Base-by-base conservation (phyloP, 768 basidiomycete species). In the Butyriboletus loyo region DNA sequence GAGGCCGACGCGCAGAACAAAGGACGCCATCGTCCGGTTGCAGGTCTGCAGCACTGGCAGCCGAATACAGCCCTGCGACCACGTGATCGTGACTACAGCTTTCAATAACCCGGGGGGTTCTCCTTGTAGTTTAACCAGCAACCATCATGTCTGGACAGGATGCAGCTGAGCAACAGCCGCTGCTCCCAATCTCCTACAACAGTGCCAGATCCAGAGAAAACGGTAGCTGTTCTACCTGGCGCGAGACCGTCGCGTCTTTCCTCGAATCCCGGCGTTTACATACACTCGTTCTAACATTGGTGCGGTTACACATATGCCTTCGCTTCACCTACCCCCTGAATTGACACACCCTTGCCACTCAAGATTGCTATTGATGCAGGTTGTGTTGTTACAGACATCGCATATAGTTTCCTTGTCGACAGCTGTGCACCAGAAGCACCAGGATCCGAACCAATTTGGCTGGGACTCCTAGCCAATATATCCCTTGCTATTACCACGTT, bases 301-400 rank as follows among this genome's bases (percentile, higher is more conserved):
- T 82, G 60, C 53, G 82, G 74, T 59, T 31, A 37, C 24, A 59
- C 47, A 60, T 57, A 50, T 39, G 47, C 58, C 60, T 43, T 62
- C 52, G 49, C 59, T 53, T 64, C 62, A 6, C 42, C 27, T 37
- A 13, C 25, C 42, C 52, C 37, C 47, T 63, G 25, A 58, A 30
- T 47, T 51, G 44, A 56, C 50, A 25, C 37, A 14, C 36, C 14
- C 22, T n/a, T 19, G 19, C 13, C 36, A 9, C 35, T 15, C 46
- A 50, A 82, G 85, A 84, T 85, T 54, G 56, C 77, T 5, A 75
- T 85, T 45, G 89, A 92, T 67, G 83, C 83, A 8, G 56, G 60
- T 3, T 87, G 86, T 61, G 87, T 90, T n/a, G 77, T 92, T 31
- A 73, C 78, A 24, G 89, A 92, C 67, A 76, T 92, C 7, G 75